Conservation (phyloP, 306 rosid species). For the Quercus rubra region DNA sequence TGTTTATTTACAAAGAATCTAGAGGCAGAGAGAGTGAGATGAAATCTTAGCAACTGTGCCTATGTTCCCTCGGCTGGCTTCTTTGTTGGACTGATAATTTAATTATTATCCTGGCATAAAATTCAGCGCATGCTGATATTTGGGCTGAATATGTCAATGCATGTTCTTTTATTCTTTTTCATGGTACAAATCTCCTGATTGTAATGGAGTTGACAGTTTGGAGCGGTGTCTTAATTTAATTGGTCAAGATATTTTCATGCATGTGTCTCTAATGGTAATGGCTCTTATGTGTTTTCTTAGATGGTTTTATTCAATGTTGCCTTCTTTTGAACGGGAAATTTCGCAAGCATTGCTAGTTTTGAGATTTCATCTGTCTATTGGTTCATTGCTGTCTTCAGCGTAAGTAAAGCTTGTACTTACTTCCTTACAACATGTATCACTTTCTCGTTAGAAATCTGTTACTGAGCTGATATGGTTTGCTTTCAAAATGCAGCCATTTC, state of each 20-base stretch:
- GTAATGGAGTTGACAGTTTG: not conserved
- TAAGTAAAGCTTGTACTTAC: conserved; percentile 45
- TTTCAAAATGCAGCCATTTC: conserved; percentile 65
- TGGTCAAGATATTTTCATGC: conserved; percentile 18
- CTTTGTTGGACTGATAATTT: not conserved
- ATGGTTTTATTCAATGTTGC: conserved; percentile 80
- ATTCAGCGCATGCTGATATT: not conserved
- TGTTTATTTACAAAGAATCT: not conserved
- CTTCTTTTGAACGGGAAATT: conserved; percentile 90
- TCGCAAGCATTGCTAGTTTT: conserved; percentile 91
- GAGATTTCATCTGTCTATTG: conserved; percentile 94
- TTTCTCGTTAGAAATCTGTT: conserved; percentile 6
- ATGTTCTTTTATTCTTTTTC: too few species aligned
- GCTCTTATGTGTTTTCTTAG: conserved; percentile 38
- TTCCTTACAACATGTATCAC: not conserved
- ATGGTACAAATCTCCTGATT: not conserved
- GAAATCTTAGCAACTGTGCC: not conserved
- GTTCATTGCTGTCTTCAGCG: conserved; percentile 82
- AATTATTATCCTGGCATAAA: not conserved
- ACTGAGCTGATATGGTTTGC: conserved; percentile 24
- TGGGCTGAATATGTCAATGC: not conserved
- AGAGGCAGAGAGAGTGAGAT: not conserved
- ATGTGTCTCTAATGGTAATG: conserved; percentile 6
- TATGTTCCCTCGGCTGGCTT: not conserved
- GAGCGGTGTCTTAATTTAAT: not conserved